A percentile compares a stretch with the other conserved stretches of the same genome.
Evolutionary conservation across 495 filamentous ascomycete species (phyloP).

Genomic region (Penicillium coffeae): DNA sequence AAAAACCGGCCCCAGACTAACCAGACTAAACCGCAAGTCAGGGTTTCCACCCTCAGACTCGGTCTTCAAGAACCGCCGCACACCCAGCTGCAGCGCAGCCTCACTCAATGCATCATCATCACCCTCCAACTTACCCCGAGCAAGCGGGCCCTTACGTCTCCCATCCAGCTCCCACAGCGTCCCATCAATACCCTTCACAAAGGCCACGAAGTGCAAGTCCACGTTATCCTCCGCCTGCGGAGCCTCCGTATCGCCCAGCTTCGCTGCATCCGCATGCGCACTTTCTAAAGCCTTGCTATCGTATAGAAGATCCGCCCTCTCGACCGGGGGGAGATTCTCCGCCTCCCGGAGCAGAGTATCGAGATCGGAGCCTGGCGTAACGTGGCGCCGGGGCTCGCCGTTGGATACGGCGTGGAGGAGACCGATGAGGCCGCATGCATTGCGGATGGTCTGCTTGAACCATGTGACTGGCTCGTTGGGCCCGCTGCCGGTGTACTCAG

Average conservation of each 20-base stretch:
- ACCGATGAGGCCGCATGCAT: conserved; percentile 84
- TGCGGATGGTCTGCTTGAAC: conserved; percentile 88
- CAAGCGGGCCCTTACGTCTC: conserved; percentile 63
- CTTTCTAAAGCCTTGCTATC: conserved; percentile 63
- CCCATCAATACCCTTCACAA: conserved; percentile 70
- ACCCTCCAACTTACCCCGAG: conserved; percentile 49
- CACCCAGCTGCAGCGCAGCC: conserved; percentile 59
- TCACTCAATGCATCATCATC: conserved; percentile 68
- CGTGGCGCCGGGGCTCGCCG: conserved; percentile 44
- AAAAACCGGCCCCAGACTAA: conserved; percentile 63
- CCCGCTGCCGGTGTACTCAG: conserved; percentile 50
- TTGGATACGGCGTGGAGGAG: conserved; percentile 72
- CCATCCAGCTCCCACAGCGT: conserved; percentile 86
- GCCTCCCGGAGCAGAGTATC: conserved; percentile 45
- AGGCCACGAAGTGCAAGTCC: conserved; percentile 80
- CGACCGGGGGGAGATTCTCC: conserved; percentile 40
- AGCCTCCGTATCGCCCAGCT: conserved; percentile 66
- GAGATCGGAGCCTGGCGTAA: conserved; percentile 44
- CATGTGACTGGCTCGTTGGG: conserved; percentile 65
- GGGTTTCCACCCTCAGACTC: conserved; percentile 53
- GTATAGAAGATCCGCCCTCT: conserved; percentile 70
- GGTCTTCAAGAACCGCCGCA: conserved; percentile 57
- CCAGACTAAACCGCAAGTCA: conserved; percentile 72
- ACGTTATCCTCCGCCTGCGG: conserved; percentile 64
- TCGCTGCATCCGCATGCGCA: conserved; percentile 69